Percentiles rank a stretch among this genome's conserved stretches.
phyloP scores from a whole-genome alignment of 805 yeast species.

The Nakazawaea laoshanensis region DNA sequence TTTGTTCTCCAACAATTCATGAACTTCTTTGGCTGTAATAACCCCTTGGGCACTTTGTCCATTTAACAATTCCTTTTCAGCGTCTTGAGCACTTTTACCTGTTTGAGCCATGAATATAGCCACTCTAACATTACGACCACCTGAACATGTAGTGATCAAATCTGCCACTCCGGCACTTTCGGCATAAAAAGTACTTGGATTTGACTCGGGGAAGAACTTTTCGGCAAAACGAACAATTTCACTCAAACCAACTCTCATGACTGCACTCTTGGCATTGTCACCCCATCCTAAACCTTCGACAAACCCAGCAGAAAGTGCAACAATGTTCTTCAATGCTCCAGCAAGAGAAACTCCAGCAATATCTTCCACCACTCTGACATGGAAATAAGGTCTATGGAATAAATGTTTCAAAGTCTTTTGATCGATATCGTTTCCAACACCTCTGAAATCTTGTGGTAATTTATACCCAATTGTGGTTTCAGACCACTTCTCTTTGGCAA shows the following conservation, averaged over 20 bases:
- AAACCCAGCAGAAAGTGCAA: conserved; percentile 94
- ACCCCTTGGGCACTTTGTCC: conserved; percentile 98
- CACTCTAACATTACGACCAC: conserved; percentile 94
- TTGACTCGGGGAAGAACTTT: conserved; percentile 68
- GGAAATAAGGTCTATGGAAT: conserved; percentile 98
- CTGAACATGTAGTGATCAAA: conserved; percentile 93
- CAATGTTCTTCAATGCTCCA: conserved; percentile 95
- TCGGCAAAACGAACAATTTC: conserved; percentile 86
- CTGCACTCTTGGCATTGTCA: conserved; percentile 95
- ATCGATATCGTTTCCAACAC: conserved; percentile 66
- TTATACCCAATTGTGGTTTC: conserved; percentile 95
- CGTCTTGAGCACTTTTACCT: conserved; percentile 67
- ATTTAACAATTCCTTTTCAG: conserved; percentile 79
- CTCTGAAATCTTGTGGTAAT: conserved; percentile 59
- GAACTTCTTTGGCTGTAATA: conserved; percentile 84
- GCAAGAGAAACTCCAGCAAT: conserved; percentile 95
- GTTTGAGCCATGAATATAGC: conserved; percentile 80
- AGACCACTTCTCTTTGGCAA: conserved; percentile 91
- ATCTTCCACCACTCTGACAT: conserved; percentile 85
- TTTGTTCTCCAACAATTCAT: conserved; percentile 60
- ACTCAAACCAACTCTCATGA: conserved; percentile 90
- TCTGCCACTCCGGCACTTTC: conserved; percentile 99
- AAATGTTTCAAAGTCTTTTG: conserved; percentile 62
- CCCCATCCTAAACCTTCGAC: conserved; percentile 99
- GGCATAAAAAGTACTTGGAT: conserved; percentile 76